Conservation (phyloP, 2,329 filamentous ascomycete genomes). For the Fusarium austroafricanum region DNA sequence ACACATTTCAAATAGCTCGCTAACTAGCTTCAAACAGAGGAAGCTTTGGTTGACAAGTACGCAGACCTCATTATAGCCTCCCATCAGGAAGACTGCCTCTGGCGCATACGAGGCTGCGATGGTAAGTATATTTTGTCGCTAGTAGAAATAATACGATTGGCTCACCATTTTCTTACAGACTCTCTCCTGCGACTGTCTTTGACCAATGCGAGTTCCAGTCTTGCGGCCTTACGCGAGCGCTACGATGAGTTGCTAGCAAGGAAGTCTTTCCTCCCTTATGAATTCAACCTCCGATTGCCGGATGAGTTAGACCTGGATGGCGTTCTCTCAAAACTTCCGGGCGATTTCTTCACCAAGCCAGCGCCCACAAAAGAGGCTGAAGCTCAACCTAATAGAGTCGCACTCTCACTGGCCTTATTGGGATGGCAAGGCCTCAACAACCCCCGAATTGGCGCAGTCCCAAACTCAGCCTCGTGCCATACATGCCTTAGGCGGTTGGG, state of each 20-base stretch:
- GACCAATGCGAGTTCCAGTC: slow-evolving; percentile 68
- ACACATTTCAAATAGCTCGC: neutral
- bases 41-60: slow-evolving; percentile 82
- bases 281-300: slow-evolving; percentile 70
- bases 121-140: slow-evolving; percentile 59
- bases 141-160: slow-evolving; percentile 32
- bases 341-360: slow-evolving; percentile 65
- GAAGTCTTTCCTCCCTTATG: slow-evolving; percentile 68
- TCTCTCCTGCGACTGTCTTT: slow-evolving; percentile 71
- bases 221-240: slow-evolving; percentile 69
- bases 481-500: slow-evolving; percentile 90
- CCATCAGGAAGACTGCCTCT: slow-evolving; percentile 85
- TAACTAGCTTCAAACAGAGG: slow-evolving; percentile 55
- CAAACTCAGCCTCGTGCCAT: slow-evolving; percentile 81
- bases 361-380: slow-evolving; percentile 47
- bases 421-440: slow-evolving; percentile 79
- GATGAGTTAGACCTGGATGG: slow-evolving; percentile 63
- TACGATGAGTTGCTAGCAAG: slow-evolving; percentile 72
- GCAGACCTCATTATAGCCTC: slow-evolving; percentile 76
- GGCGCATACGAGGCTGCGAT: slow-evolving; percentile 89
- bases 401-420: slow-evolving; percentile 75
- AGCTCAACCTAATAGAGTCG: slow-evolving; percentile 65
- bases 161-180: slow-evolving; percentile 55
- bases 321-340: slow-evolving; percentile 62
- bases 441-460: slow-evolving; percentile 67